A percentile compares a stretch with the other conserved stretches of the same genome.
Evolutionary conservation across 352 stramenopile genomes (phyloP).

Genomic region (Phytopythium kandeliae): DNA sequence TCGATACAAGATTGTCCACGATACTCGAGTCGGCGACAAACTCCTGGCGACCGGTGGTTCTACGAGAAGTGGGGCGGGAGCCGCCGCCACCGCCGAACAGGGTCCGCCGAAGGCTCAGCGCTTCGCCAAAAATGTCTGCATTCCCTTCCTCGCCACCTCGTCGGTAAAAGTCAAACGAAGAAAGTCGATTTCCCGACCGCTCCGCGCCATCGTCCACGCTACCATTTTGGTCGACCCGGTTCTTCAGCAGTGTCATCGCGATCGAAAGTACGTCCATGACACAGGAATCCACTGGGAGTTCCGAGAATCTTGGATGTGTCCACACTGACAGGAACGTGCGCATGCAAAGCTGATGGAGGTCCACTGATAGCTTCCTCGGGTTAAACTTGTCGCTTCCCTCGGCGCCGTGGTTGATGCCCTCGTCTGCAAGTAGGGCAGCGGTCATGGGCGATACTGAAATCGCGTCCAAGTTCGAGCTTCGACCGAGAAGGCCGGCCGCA

Average conservation of each 20-base stretch:
- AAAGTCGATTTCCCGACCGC: conserved; percentile 25
- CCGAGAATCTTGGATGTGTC: conserved; percentile 42
- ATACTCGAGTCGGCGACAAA: conserved; percentile 90
- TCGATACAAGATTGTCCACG: conserved; percentile 91
- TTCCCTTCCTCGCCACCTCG: neutral
- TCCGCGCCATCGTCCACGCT: conserved; percentile 16
- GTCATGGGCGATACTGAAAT: conserved; percentile 63
- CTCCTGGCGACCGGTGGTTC: conserved; percentile 24
- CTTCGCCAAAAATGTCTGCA: conserved; percentile 15
- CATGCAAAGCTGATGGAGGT: conserved; percentile 59
- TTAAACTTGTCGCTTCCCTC: conserved; percentile 31
- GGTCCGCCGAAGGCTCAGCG: conserved; percentile 34
- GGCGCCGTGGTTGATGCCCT: conserved; percentile 18
- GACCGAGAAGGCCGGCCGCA: conserved; percentile 47
- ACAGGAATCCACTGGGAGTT: conserved; percentile 39
- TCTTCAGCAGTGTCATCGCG: conserved; percentile 70
- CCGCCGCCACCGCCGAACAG: conserved; percentile 31
- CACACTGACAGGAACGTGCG: conserved; percentile 53
- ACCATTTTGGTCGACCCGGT: conserved; percentile 49
- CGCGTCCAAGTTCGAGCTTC: conserved; percentile 61
- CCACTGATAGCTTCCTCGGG: conserved; percentile 39
- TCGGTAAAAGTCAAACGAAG: conserved; percentile 18
- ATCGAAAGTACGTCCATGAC: conserved; percentile 61
- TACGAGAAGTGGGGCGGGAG: conserved; percentile 9
- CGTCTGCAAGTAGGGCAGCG: conserved; percentile 45